A percentile compares a stretch with the other conserved stretches of the same genome.
Evolutionary conservation across 306 rosid species (phyloP).

Genomic region (Gastrolobium bilobum): DNA sequence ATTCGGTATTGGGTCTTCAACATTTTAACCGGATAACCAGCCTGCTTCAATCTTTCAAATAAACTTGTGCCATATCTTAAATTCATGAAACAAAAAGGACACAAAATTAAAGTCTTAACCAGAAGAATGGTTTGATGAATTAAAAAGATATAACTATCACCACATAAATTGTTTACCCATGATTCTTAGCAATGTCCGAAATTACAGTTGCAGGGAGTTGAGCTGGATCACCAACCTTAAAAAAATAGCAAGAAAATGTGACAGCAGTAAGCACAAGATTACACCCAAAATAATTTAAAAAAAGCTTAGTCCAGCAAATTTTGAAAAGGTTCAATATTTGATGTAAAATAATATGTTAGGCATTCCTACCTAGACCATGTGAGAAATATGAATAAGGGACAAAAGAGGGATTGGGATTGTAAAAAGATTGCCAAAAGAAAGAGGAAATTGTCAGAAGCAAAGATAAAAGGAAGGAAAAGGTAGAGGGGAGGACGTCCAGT

Average conservation of each 20-base stretch:
- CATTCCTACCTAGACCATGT: too few species aligned
- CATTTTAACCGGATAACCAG: conserved; percentile 96
- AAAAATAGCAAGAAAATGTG: conserved; percentile 13
- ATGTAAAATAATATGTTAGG: not conserved
- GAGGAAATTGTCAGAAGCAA: too few species aligned
- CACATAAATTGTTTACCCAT: conserved; percentile 62
- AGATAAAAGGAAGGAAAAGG: too few species aligned
- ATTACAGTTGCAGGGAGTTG: conserved; percentile 98
- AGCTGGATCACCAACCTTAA: conserved; percentile 94
- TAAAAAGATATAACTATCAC: conserved; percentile 10
- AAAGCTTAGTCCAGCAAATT: conserved; percentile 29
- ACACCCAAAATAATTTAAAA: not conserved
- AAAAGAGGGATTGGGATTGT: too few species aligned
- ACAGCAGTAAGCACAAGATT: conserved; percentile 28
- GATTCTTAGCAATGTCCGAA: conserved; percentile 73
- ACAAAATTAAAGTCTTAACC: conserved; percentile 25
- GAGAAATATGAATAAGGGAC: too few species aligned
- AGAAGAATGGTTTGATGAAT: conserved; percentile 11
- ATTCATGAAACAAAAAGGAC: conserved; percentile 47
- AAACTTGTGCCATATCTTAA: conserved; percentile 86
- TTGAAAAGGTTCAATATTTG: conserved; percentile 24
- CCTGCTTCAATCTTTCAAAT: conserved; percentile 86
- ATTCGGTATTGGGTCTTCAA: conserved; percentile 96
- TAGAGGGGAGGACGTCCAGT: too few species aligned
- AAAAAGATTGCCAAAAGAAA: too few species aligned